Conservation (phyloP, 768 basidiomycete genomes). For the Mycena pura region DNA sequence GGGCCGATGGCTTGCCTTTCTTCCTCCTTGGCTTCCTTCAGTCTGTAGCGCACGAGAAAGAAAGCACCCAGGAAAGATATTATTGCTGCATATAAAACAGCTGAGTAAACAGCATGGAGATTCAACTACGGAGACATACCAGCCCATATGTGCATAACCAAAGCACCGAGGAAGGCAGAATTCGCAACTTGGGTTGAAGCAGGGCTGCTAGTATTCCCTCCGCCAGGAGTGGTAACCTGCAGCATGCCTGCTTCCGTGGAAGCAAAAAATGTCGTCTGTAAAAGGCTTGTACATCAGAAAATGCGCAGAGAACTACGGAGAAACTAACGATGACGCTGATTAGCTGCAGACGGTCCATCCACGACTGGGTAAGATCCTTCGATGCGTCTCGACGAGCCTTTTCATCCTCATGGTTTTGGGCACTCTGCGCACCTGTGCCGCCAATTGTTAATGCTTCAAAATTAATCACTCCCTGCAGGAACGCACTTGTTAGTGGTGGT, state of each 20-base stretch:
- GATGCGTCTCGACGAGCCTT: constrained; percentile 50
- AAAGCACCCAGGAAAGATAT: constrained; percentile 62
- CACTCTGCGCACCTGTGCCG: constrained; percentile 9
- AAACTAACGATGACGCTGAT: constrained; percentile 61
- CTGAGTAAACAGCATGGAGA: neutral
- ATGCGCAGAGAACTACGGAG: constrained; percentile 6
- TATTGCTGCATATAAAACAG: constrained; percentile 29
- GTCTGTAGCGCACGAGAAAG: constrained; percentile 60
- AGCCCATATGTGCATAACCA: constrained; percentile 60
- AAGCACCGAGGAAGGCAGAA: constrained; percentile 56
- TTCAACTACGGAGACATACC: constrained; percentile 40
- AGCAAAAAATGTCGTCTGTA: constrained; percentile 68
- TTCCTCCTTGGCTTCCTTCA: constrained; percentile 58
- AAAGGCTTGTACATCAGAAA: neutral
- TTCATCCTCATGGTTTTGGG: constrained; percentile 55
- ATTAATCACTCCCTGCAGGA: neutral
- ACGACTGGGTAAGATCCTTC: constrained; percentile 60
- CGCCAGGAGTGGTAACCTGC: constrained; percentile 45
- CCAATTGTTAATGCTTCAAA: neutral
- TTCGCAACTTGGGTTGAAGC: constrained; percentile 45
- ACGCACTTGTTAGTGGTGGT: neutral
- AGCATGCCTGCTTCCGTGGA: constrained; percentile 62
- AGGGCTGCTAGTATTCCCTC: constrained; percentile 15
- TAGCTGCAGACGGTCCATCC: constrained; percentile 68
- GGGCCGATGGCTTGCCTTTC: constrained; percentile 42